Evolutionary conservation across 345 rosid genomes (phyloP).

Genomic region (Lumnitzera littorea): DNA sequence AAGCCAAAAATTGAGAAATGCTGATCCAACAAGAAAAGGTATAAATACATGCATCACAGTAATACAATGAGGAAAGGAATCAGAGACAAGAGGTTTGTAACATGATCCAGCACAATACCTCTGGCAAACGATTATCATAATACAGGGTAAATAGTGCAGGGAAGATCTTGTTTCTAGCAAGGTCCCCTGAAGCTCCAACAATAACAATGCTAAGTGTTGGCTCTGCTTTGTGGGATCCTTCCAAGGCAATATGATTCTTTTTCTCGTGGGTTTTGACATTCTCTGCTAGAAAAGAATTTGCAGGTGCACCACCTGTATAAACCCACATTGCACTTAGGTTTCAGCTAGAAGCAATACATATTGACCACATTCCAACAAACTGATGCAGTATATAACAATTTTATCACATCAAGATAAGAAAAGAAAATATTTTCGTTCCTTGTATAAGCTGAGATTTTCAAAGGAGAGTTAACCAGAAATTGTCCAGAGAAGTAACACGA

Average conservation of each 20-base stretch:
- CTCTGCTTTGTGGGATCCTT: conserved; percentile 9
- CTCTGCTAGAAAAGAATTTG: conserved; percentile 8
- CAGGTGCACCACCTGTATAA: conserved; percentile 3
- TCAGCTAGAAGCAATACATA: neutral
- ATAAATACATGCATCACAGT: too few relatives aligned
- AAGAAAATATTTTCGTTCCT: too few relatives aligned
- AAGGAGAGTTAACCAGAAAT: too few relatives aligned
- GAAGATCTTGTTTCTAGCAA: conserved; percentile 33
- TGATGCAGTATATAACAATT: neutral
- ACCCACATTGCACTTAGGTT: neutral
- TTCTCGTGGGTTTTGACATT: conserved; percentile 6
- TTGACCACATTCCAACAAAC: neutral
- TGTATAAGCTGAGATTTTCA: too few relatives aligned
- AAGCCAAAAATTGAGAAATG: conserved; percentile 40
- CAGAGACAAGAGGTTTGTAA: neutral
- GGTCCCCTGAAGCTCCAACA: conserved; percentile 33
- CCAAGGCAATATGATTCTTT: conserved; percentile 6
- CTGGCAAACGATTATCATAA: conserved; percentile 18
- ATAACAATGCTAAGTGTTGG: conserved; percentile 21
- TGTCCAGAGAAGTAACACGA: too few relatives aligned
- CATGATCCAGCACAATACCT: conserved; percentile 15
- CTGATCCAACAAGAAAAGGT: conserved; percentile 12
- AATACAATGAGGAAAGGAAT: neutral
- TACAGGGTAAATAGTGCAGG: conserved; percentile 29
- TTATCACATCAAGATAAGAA: too few relatives aligned